phyloP scores from a whole-genome alignment of 768 basidiomycete genomes.

The Scleroderma bovista region DNA sequence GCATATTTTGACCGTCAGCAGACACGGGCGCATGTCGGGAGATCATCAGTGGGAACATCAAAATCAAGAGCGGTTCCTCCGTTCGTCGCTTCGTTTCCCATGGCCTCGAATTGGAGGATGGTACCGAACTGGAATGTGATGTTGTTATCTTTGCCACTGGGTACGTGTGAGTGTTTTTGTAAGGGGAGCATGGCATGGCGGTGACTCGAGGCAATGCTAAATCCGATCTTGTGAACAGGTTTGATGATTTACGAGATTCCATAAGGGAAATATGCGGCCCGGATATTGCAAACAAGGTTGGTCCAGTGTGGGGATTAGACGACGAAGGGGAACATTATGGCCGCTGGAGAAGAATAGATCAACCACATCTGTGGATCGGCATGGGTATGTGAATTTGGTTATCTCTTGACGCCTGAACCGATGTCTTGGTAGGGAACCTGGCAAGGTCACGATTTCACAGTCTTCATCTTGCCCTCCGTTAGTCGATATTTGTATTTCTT shows the following conservation, averaged over 20 bases:
- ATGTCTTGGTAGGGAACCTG: constrained; percentile 13
- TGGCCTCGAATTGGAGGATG: constrained; percentile 26
- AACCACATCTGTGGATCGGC: constrained; percentile 32
- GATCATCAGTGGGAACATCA: constrained; percentile 52
- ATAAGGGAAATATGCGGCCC: constrained; percentile 42
- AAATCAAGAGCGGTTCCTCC: constrained; percentile 37
- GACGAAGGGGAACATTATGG: constrained; percentile 59
- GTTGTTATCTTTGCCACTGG: constrained; percentile 30
- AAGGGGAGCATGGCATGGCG: too few species aligned
- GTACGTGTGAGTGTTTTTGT: constrained; percentile 9
- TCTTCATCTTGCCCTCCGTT: constrained; percentile 27
- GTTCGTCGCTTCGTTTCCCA: constrained; percentile 22
- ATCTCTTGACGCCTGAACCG: background rate
- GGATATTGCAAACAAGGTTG: constrained; percentile 39
- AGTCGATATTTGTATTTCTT: background rate
- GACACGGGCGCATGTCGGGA: too few species aligned
- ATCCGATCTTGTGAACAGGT: too few species aligned
- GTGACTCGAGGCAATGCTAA: too few species aligned
- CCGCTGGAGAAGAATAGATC: constrained; percentile 25
- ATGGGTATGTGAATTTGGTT: constrained; percentile 13
- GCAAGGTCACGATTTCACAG: constrained; percentile 22
- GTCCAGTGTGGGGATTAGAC: too few species aligned
- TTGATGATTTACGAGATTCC: constrained; percentile 36
- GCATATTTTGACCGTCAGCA: background rate
- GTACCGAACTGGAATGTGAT: constrained; percentile 22